Evolutionary conservation across 2,329 filamentous ascomycete species (phyloP).

Genomic region (Scedosporium dehoogii): DNA sequence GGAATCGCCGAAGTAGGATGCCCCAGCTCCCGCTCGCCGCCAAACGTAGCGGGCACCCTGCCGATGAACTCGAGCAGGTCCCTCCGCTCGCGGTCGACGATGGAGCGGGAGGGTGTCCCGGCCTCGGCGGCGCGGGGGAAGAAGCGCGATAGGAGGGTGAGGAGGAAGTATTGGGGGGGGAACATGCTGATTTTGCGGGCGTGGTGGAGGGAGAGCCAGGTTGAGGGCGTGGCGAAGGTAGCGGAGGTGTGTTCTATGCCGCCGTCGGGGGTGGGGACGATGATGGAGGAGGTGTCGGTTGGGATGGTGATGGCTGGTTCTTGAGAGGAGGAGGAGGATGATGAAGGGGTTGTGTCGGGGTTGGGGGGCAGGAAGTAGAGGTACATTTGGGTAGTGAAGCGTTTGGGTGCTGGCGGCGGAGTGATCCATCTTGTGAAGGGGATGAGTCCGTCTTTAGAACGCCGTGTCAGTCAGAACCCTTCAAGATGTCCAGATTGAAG

Average conservation of each 20-base stretch:
- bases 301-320: slow-evolving; percentile 12
- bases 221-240: slow-evolving; percentile 58
- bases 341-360: slow-evolving; percentile 21
- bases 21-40: slow-evolving; percentile 23
- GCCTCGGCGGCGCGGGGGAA: slow-evolving; percentile 14
- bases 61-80: slow-evolving; percentile 44
- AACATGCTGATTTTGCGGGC: slow-evolving; percentile 69
- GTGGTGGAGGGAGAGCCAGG: slow-evolving; percentile 59
- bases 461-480: background rate
- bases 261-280: slow-evolving; percentile 64
- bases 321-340: background rate
- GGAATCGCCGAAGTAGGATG: slow-evolving; percentile 35
- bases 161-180: slow-evolving; percentile 76
- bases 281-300: slow-evolving; percentile 30
- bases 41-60: slow-evolving; percentile 29
- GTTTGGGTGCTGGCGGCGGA: slow-evolving; percentile 57
- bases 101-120: slow-evolving; percentile 8
- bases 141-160: slow-evolving; percentile 47
- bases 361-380: slow-evolving; percentile 67
- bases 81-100: slow-evolving; percentile 23
- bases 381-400: slow-evolving; percentile 97
- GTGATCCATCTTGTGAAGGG: slow-evolving; percentile 94
- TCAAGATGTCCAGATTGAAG: background rate
- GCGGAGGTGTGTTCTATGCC: slow-evolving; percentile 60
- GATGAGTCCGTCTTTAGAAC: slow-evolving; percentile 46